Conservation (phyloP, 192 early-diverging fungal species). For the Linnemannia zychae region DNA sequence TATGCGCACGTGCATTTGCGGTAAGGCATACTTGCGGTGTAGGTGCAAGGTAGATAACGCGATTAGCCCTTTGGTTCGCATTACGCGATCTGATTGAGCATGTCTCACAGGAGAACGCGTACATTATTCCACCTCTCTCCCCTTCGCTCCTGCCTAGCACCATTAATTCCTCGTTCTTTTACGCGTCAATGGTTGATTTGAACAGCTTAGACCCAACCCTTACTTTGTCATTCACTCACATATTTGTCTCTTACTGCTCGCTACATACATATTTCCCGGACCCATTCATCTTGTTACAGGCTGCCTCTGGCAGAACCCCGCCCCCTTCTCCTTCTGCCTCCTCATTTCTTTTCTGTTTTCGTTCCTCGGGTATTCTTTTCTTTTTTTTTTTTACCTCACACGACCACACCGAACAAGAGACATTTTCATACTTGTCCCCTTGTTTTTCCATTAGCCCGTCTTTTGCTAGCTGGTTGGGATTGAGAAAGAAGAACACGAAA, state of each 20-base stretch:
- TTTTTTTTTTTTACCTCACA: neutral
- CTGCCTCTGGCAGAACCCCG: neutral
- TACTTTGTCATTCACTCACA: neutral
- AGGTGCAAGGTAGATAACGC: too few species aligned
- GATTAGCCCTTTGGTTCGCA: too few species aligned
- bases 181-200: too few species aligned
- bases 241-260: neutral
- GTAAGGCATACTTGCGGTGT: too few species aligned
- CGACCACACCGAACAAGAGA: neutral
- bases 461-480: neutral
- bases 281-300: neutral
- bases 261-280: neutral
- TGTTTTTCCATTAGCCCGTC: neutral
- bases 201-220: neutral
- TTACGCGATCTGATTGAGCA: too few species aligned
- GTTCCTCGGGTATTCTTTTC: neutral
- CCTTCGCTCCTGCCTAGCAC: too few species aligned
- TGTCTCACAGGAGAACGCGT: too few species aligned
- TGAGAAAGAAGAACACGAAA: neutral
- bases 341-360: neutral
- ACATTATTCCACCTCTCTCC: too few species aligned
- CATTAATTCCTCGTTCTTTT: too few species aligned
- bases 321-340: neutral
- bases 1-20: too few species aligned
- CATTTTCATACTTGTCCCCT: neutral